Evolutionary conservation across 768 basidiomycete species (phyloP).

Genomic region (Termitomyces sp.): DNA sequence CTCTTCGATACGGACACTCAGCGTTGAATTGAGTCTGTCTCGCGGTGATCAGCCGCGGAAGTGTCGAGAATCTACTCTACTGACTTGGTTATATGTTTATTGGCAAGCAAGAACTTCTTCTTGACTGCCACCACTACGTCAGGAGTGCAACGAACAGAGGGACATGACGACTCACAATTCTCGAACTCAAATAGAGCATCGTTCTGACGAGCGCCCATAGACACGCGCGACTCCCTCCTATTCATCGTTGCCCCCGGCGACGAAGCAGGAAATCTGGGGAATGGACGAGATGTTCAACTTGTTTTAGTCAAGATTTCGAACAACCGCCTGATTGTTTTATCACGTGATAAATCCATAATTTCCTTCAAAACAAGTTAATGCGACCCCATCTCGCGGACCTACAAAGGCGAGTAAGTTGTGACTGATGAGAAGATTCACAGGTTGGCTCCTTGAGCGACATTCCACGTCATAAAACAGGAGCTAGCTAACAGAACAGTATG

Average conservation of each 20-base stretch:
- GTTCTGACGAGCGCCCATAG: conserved; percentile 62
- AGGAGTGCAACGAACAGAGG: conserved; percentile 15
- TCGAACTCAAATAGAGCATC: conserved; percentile 83
- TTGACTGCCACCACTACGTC: conserved; percentile 58
- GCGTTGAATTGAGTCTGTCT: conserved; percentile 74
- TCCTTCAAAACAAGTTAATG: conserved; percentile 9
- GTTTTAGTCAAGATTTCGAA: conserved; percentile 12
- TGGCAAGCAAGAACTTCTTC: conserved; percentile 88
- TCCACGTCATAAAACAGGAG: conserved; percentile 5
- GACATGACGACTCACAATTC: conserved; percentile 54
- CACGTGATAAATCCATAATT: conserved; percentile 18
- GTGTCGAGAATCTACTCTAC: conserved; percentile 15
- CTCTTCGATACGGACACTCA: conserved; percentile 81
- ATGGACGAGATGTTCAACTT: conserved; percentile 9
- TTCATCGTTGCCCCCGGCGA: conserved; percentile 38
- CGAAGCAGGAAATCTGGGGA: conserved; percentile 16
- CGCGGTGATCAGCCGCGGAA: not conserved
- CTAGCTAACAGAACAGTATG: not conserved
- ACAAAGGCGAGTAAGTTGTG: not conserved
- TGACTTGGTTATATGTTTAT: conserved; percentile 89
- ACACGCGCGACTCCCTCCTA: conserved; percentile 60
- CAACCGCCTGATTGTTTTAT: conserved; percentile 12
- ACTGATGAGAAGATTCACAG: conserved; percentile 1
- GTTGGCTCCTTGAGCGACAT: conserved; percentile 1
- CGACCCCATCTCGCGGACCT: conserved; percentile 6